Evolutionary conservation across 345 rosid species (phyloP), one percentile per base, ranked within the genome.

Genomic region (Kernera saxatilis): DNA sequence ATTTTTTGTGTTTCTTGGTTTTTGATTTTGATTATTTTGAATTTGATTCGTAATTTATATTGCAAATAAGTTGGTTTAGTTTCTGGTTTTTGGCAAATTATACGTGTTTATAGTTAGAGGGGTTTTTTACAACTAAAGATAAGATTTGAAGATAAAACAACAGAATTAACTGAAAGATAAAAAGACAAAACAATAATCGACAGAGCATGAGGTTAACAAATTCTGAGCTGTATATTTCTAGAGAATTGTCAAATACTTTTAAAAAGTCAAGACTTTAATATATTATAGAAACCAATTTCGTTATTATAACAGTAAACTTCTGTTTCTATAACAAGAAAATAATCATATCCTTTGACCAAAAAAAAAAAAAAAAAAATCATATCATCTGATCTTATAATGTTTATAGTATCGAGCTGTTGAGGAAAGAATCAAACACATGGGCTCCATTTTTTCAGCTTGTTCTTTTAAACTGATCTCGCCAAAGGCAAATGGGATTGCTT

Each of bases 1-100:
- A 50, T 45, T 8, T 0, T 6, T 9, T 27, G 15, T 70, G 23
- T 45, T 44, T 32, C 43, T 33, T 55, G 3, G 5, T 29, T 25
- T 44, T 22, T 32, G 10, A 0, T 67, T 46, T 25, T 44, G 33
- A 43, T 55, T 54, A 5, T 5, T 44, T 43, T 19, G 54, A 71
- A 60, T 15, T 12, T 35, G 30, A 19, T 26, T 27, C 9, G 7
- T 49, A 35, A 23, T 70, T 58, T 69, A 57, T 57, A 57, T 7
- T 12, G n/a, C 10, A 33, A 23, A 33, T 10, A 69, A 46, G 73
- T 69, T 70, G 57, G 58, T 35, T 46, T 46, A 35, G 40, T 44
- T 69, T 56, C 44, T 43, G 54, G 39, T 69, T 32, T 49, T 44
- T 69, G 64, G 55, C 73, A 55, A 18, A 19, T 30, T 54, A 29